Percentiles rank a stretch among this genome's conserved stretches.
Conservation (phyloP, 495 filamentous ascomycete genomes). For the Hypoxylon crocopeplum region DNA sequence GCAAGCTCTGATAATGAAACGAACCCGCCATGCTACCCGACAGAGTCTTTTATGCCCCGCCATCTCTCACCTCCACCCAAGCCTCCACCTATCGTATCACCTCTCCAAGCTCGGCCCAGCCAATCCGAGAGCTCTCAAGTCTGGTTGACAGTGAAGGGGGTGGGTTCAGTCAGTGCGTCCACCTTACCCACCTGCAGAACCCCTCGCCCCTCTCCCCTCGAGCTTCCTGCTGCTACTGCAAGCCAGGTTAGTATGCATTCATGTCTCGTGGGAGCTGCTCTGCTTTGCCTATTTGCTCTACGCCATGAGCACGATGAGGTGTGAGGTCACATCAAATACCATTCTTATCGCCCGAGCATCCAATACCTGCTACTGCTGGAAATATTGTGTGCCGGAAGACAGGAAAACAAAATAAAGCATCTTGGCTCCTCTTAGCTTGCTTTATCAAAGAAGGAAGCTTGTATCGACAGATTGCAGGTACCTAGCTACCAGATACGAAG, state of each 20-base stretch:
- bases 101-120: constrained; percentile 28
- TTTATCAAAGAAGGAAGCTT: constrained; percentile 30
- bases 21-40: constrained; percentile 29
- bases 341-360: constrained; percentile 12
- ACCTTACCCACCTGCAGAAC: constrained; percentile 43
- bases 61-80: constrained; percentile 28
- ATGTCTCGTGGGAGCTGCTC: constrained; percentile 27
- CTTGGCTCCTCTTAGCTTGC: constrained; percentile 14
- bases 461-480: constrained; percentile 25
- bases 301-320: constrained; percentile 9
- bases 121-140: constrained; percentile 38
- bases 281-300: constrained; percentile 5
- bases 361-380: constrained; percentile 18
- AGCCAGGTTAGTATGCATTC: constrained; percentile 17
- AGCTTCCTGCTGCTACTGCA: constrained; percentile 32
- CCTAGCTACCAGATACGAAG: constrained; percentile 16
- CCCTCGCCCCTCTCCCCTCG: constrained; percentile 34
- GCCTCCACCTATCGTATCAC: constrained; percentile 32
- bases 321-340: constrained; percentile 21
- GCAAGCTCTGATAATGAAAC: constrained; percentile 34
- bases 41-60: constrained; percentile 30
- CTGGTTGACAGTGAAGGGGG: neutral
- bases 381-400: constrained; percentile 25
- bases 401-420: constrained; percentile 9
- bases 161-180: constrained; percentile 25